A percentile compares a stretch with the other conserved stretches of the same genome.
Evolutionary conservation across 2,329 filamentous ascomycete species (phyloP).

Genomic region (Thelonectria discophora): DNA sequence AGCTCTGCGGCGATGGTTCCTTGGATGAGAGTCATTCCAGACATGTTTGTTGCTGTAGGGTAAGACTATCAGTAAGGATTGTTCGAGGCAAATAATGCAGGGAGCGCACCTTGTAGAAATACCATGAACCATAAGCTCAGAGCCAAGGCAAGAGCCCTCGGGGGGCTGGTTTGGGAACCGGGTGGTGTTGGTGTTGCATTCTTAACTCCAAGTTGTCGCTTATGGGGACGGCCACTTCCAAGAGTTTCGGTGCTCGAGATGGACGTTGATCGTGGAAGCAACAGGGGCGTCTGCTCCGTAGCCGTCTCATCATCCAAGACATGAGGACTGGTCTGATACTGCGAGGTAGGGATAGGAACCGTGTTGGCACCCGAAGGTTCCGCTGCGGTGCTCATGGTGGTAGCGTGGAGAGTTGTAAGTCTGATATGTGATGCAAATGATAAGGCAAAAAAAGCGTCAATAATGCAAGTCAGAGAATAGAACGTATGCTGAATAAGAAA

Average conservation of each 20-base stretch:
- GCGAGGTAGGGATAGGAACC: constrained; percentile 3
- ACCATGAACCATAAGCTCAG: constrained; percentile 42
- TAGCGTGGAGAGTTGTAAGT: background rate
- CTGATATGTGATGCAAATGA: background rate
- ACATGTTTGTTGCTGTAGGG: constrained; percentile 71
- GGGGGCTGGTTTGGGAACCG: constrained; percentile 39
- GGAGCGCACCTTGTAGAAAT: constrained; percentile 40
- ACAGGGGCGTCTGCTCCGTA: constrained; percentile 38
- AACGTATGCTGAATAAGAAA: background rate
- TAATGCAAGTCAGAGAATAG: background rate
- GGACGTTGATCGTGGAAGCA: constrained; percentile 21
- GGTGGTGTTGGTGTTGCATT: background rate
- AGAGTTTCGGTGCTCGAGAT: constrained; percentile 15
- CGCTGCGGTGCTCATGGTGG: constrained; percentile 16
- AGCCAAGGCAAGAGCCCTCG: constrained; percentile 57
- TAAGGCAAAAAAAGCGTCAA: background rate
- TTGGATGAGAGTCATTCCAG: constrained; percentile 83
- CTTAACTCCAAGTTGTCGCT: constrained; percentile 16
- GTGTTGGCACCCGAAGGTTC: constrained; percentile 14
- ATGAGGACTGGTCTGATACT: background rate
- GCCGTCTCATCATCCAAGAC: background rate
- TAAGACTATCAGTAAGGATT: constrained; percentile 14
- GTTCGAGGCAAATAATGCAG: background rate
- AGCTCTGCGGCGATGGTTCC: constrained; percentile 79
- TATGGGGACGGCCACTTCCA: background rate